Base-by-base conservation (phyloP, 1,284 basidiomycete species). In the Singerocomus rubriflavus region DNA sequence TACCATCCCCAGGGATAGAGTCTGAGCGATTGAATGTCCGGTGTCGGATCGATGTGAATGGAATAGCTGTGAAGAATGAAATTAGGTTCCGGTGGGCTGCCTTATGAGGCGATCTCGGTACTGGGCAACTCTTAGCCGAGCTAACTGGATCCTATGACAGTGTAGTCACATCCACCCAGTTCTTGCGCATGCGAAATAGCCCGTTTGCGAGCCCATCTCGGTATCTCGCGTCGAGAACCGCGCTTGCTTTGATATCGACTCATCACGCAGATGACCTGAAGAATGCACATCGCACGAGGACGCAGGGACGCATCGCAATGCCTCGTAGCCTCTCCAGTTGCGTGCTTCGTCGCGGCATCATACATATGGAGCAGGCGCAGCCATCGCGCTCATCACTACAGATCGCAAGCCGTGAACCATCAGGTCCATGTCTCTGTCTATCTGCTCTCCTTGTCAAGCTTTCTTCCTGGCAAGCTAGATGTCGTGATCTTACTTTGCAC, bases 111-210 rank as follows among this genome's bases (percentile, higher is more conserved):
- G 21, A 21, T 21, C 21, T 21, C 21, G 21, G 21, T 4, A 21
- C 21, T n/a, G n/a, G 12, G 21, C 30, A 21, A 47, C 7, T 38
- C 31, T 43, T n/a, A 43, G 11, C 14, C 53, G 30, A 25, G 21
- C 21, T 21, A 21, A 4, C 21, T 42, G 31, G 45, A 59, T 61
- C 63, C 63, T 62, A 52, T 54, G 47, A 50, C 21, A 21, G 21
- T 21, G 43, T 38, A 55, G 44, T 33, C 21, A 31, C 36, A 14
- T 41, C n/a, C 17, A 16, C 13, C 26, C 29, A 27, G 32, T 34
- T 31, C 46, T 43, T 46, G 47, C 40, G 33, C 36, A 46, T 17
- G 40, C 13, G n/a, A 42, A 44, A 13, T 27, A 31, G 35, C 43
- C 21, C 16, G 31, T 6, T 33, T 3, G 2, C 21, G 46, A 51